phyloP scores from a whole-genome alignment of 495 filamentous ascomycete species.

The Penicillium samsonianum region DNA sequence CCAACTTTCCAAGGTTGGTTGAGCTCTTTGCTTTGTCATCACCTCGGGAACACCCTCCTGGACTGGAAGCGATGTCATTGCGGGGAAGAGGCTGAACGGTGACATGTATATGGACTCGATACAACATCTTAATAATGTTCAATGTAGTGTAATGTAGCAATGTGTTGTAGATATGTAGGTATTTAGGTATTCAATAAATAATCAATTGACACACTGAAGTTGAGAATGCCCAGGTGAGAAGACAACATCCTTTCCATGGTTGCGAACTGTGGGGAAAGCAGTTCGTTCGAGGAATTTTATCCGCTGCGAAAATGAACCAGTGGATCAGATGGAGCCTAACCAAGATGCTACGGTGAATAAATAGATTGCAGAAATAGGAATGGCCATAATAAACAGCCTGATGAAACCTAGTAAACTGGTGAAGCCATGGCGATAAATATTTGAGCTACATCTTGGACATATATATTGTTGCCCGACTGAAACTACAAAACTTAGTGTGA shows the following conservation, averaged over 20 bases:
- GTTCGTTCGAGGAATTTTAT: slow-evolving; percentile 29
- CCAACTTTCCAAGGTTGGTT: background rate
- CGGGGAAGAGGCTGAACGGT: background rate
- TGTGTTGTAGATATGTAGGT: too few relatives aligned
- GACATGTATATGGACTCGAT: background rate
- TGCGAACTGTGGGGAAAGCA: slow-evolving; percentile 8
- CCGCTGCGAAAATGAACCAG: slow-evolving; percentile 19
- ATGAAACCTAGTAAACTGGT: background rate
- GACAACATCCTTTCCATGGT: background rate
- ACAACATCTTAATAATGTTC: background rate
- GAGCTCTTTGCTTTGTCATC: slow-evolving; percentile 4
- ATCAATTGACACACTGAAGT: too few relatives aligned
- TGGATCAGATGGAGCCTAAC: slow-evolving; percentile 19
- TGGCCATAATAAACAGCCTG: background rate
- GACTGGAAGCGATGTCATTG: slow-evolving; percentile 3
- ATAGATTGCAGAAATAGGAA: background rate
- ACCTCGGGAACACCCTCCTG: background rate
- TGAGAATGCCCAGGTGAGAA: too few relatives aligned
- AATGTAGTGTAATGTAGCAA: background rate
- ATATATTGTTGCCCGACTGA: slow-evolving; percentile 21
- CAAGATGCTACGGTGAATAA: background rate
- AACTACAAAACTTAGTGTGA: background rate
- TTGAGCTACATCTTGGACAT: background rate
- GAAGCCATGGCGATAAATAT: background rate
- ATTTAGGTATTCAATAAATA: too few relatives aligned